phyloP scores from a whole-genome alignment of 176 grass and related monocot species.

The maize (Zea mays) region DNA sequence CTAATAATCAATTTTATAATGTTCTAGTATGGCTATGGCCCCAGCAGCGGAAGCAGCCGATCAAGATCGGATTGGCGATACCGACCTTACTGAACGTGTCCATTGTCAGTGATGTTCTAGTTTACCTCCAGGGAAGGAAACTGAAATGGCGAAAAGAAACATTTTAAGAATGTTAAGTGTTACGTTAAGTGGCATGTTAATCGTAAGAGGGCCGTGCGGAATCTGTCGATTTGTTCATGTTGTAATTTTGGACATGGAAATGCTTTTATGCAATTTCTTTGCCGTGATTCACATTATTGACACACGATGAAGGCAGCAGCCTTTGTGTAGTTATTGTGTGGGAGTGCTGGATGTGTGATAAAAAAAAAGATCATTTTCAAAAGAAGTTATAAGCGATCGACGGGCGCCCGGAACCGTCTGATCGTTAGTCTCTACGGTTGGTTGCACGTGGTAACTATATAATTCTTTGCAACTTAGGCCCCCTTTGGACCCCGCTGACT shows the following conservation, averaged over 20 bases:
- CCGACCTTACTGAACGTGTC: constrained; percentile 59
- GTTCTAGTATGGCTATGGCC: constrained; percentile 52
- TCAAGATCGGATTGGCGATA: constrained; percentile 75
- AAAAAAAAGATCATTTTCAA: neutral
- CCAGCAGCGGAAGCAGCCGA: constrained; percentile 49
- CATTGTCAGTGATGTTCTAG: neutral
- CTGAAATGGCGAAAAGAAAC: constrained; percentile 3
- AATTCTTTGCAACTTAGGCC: neutral
- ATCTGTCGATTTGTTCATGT: constrained; percentile 1
- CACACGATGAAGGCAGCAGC: constrained; percentile 4
- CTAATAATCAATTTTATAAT: neutral
- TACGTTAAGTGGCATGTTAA: constrained; percentile 1
- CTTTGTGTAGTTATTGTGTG: constrained; percentile 16
- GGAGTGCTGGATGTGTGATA: constrained; percentile 7
- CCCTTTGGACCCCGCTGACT: too few species aligned
- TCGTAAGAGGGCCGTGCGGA: constrained; percentile 5
- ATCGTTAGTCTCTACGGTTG: neutral
- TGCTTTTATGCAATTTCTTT: neutral
- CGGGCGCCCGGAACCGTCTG: neutral
- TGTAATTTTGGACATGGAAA: constrained; percentile 26
- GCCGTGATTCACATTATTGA: neutral
- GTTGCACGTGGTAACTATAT: too few species aligned
- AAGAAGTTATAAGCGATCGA: neutral
- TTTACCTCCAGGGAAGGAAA: constrained; percentile 20
- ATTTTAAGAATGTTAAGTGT: constrained; percentile 15